Evolutionary conservation across 1,139 yeast genomes (phyloP).

Genomic region (Arxiozyma slooffiae): DNA sequence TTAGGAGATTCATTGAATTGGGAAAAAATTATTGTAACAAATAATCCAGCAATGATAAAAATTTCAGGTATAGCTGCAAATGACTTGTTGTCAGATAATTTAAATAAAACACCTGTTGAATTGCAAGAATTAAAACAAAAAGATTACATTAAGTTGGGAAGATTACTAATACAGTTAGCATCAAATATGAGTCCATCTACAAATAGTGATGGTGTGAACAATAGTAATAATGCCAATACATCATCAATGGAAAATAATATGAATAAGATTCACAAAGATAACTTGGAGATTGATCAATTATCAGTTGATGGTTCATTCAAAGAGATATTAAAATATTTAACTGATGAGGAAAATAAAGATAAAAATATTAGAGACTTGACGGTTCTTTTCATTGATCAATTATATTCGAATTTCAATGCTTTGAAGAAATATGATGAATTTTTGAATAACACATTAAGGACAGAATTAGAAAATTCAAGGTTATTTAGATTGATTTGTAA

Average conservation of each 20-base stretch:
- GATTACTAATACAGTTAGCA: constrained; percentile 48
- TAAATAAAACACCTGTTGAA: constrained; percentile 5
- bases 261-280: constrained; percentile 10
- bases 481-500: constrained; percentile 74
- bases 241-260: neutral
- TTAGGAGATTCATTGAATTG: constrained; percentile 54
- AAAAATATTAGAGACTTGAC: constrained; percentile 25
- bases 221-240: neutral
- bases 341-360: constrained; percentile 23
- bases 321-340: constrained; percentile 30
- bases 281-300: constrained; percentile 7
- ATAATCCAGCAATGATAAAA: constrained; percentile 57
- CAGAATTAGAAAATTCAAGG: constrained; percentile 83
- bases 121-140: constrained; percentile 35
- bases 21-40: constrained; percentile 62
- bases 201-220: constrained; percentile 8
- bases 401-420: constrained; percentile 43
- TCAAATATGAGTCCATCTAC: constrained; percentile 32
- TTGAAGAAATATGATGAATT: constrained; percentile 52
- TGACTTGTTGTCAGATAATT: constrained; percentile 40
- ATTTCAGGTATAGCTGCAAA: constrained; percentile 61
- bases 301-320: constrained; percentile 31
- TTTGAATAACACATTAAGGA: constrained; percentile 54
- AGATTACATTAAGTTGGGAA: constrained; percentile 52
- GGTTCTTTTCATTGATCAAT: constrained; percentile 19